Percentiles rank a stretch among this genome's conserved stretches.
phyloP scores from a whole-genome alignment of 495 filamentous ascomycete species.

The Lichina pygmaea region DNA sequence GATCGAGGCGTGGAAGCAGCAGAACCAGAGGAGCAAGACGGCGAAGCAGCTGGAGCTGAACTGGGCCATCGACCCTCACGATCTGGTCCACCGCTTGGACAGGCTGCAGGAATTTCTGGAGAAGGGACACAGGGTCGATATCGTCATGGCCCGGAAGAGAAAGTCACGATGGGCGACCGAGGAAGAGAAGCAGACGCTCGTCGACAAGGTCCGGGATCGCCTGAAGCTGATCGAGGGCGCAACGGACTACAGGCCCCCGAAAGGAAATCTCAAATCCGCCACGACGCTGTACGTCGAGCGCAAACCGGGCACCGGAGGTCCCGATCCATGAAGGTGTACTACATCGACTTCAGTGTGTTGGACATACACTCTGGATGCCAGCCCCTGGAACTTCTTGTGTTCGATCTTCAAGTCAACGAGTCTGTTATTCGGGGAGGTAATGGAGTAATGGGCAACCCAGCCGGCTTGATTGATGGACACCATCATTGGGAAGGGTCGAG shows the following conservation, averaged over 20 bases:
- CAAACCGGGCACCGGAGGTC: background rate
- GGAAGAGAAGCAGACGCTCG: background rate
- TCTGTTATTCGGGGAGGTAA: too few relatives aligned
- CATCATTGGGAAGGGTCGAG: too few relatives aligned
- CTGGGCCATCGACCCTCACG: constrained; percentile 51
- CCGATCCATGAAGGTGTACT: too few relatives aligned
- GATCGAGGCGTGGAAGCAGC: constrained; percentile 10
- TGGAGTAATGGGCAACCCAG: too few relatives aligned
- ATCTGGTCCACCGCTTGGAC: constrained; percentile 31
- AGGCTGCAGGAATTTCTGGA: constrained; percentile 31
- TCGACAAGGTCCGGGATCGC: constrained; percentile 1
- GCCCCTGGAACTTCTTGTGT: too few relatives aligned
- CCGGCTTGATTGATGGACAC: too few relatives aligned
- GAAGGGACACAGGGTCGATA: constrained; percentile 35
- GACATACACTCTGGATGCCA: too few relatives aligned
- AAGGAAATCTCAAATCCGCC: background rate
- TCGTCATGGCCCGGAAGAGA: constrained; percentile 19
- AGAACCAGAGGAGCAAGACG: constrained; percentile 3
- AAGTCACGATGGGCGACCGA: constrained; percentile 1
- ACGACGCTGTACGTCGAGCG: constrained; percentile 1
- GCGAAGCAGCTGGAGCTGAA: constrained; percentile 57
- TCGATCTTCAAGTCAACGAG: too few relatives aligned
- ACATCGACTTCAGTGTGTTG: too few relatives aligned
- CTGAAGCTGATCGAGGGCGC: constrained; percentile 3
- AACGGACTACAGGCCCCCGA: constrained; percentile 1